Base-by-base conservation (phyloP, 345 rosid species). In the Rubroshorea leprosula region DNA sequence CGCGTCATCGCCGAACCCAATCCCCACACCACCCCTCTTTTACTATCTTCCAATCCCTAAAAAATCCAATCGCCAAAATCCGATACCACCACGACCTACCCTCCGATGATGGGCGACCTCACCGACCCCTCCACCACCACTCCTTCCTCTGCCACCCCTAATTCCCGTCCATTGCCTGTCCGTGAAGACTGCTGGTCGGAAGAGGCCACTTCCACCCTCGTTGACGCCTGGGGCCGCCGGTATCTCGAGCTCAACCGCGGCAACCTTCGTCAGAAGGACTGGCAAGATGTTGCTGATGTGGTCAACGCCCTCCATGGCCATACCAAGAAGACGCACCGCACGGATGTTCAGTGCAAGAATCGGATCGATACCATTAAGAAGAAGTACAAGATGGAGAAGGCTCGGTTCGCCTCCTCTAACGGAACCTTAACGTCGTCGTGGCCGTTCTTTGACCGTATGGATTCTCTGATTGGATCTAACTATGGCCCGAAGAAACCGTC, bases 131-230 rank as follows among this genome's bases (percentile, higher is more conserved):
- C 81, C 17, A 29, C 66, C 27, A 24, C 70, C 55, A 63, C 80
- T 5, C 72, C 77, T 35, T 35, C 41, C 41, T 35, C 41, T n/a
- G n/a, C n/a, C n/a, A n/a, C n/a, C n/a, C n/a, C n/a, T 35, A 49
- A 47, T 44, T 62, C 79, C 5, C 86, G 92, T 45, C 61, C 81
- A 55, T 49, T 86, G 6, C 89, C 99, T 2, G 80, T 84, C 50
- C 86, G 99, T 2, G 99, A 94, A 35, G 99, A 94, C 58, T 94
- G 95, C 79, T 94, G 99, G 99, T 87, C 92, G 72, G 97, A 90
- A 70, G 99, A 87, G 56, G 99, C 99, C 22, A 94, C 96, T 15
- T 79, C 84, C 39, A 94, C 99, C 45, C 95, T 94, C 25, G 82
- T 94, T 61, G 90, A 87, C 52, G 84, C 92, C 17, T 94, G 99